Evolutionary conservation across 1,284 basidiomycete species (phyloP).

Genomic region (Exsudoporus floridanus): DNA sequence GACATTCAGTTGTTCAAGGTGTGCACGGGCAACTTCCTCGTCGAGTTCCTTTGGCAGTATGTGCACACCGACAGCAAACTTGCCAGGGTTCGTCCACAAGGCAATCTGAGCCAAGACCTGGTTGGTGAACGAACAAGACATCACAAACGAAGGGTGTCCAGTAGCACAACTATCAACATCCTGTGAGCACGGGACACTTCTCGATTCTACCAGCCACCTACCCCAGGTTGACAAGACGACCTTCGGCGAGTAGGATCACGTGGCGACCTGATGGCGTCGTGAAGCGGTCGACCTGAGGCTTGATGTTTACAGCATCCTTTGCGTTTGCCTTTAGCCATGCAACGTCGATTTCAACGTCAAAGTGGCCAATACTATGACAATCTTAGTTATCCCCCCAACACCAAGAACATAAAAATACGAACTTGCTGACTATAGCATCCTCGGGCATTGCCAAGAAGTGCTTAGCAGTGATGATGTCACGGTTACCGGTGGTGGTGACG

Average conservation of each 20-base stretch:
- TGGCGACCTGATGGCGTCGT: constrained; percentile 91
- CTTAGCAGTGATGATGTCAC: constrained; percentile 93
- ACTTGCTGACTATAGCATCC: constrained; percentile 99
- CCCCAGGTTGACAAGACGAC: constrained; percentile 98
- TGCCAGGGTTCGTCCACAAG: constrained; percentile 89
- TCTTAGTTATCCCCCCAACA: constrained; percentile 7
- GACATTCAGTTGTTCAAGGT: constrained; percentile 89
- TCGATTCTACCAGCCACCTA: constrained; percentile 41
- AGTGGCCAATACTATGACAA: constrained; percentile 93
- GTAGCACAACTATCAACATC: constrained; percentile 63
- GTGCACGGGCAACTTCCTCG: constrained; percentile 97
- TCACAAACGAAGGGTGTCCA: constrained; percentile 95
- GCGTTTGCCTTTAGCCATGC: constrained; percentile 98
- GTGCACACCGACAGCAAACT: constrained; percentile 93
- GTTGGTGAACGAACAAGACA: constrained; percentile 99
- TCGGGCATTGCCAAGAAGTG: constrained; percentile 97
- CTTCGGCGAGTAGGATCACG: constrained; percentile 96
- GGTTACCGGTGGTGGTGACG: constrained; percentile 98
- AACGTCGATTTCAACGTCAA: constrained; percentile 98
- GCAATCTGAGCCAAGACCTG: constrained; percentile 99
- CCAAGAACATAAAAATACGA: constrained; percentile 32
- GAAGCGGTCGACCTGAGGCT: constrained; percentile 99
- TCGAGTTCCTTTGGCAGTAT: constrained; percentile 98
- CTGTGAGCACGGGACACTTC: constrained; percentile 1
- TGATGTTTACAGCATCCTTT: constrained; percentile 84